These are phyloP conservation scores for Cladosporium halotolerans DNA, from an alignment of 2,329 filamentous ascomycete species.

Conservation along the genomic window DNA sequence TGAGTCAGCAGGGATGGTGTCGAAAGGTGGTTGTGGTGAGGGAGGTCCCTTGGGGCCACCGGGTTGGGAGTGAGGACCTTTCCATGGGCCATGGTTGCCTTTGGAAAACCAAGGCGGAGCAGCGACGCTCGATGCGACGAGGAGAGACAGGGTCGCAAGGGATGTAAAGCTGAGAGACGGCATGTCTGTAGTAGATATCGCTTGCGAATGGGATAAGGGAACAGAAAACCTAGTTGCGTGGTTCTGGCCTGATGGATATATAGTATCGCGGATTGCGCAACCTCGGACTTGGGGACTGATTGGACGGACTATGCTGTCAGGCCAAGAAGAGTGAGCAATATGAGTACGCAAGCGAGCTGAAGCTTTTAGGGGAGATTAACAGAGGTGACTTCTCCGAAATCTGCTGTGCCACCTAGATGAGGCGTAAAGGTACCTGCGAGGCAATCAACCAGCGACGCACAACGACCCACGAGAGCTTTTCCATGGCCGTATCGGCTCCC, in stretches of 20 bases:
- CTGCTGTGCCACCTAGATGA: not conserved
- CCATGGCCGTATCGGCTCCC: not conserved
- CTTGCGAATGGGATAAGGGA: too few relatives aligned
- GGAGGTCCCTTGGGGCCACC: not conserved
- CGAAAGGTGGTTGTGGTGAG: not conserved
- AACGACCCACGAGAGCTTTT: not conserved
- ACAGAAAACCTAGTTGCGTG: too few relatives aligned
- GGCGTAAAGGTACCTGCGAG: not conserved
- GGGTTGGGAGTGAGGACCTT: not conserved
- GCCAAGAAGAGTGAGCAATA: not conserved
- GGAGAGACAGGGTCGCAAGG: conserved; percentile 2
- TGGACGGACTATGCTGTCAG: not conserved
- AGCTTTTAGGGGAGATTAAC: not conserved
- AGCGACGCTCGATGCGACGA: conserved; percentile 3
- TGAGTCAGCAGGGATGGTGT: not conserved
- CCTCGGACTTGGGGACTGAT: not conserved
- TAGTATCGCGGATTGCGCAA: not conserved
- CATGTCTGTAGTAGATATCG: not conserved
- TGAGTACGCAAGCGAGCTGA: conserved; percentile 4
- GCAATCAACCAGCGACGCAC: not conserved
- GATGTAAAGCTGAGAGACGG: not conserved
- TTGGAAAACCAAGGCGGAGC: not conserved
- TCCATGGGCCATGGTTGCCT: not conserved
- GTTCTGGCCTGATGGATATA: too few relatives aligned
- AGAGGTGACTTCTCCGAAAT: not conserved